phyloP scores from a whole-genome alignment of 2,329 filamentous ascomycete genomes.

The Trichoderma sp. region DNA sequence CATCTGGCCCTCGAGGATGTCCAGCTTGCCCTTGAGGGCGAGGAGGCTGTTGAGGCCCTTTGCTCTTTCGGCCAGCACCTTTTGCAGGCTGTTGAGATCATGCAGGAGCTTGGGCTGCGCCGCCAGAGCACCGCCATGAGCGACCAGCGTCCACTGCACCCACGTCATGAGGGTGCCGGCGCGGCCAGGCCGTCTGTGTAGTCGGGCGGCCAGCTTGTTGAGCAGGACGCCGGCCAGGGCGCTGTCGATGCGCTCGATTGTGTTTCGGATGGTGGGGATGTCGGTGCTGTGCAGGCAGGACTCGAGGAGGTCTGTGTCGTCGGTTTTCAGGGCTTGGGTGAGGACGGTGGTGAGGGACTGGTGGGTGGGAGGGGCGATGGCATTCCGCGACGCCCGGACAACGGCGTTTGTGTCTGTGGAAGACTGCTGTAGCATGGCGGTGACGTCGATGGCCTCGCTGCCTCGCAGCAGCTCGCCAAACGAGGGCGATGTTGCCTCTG shows the following conservation, averaged over 20 bases:
- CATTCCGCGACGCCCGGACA: slow-evolving; percentile 43
- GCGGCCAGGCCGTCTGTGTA: slow-evolving; percentile 82
- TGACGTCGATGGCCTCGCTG: slow-evolving; percentile 72
- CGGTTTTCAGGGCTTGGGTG: slow-evolving; percentile 86
- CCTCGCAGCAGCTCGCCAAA: slow-evolving; percentile 84
- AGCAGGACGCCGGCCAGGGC: slow-evolving; percentile 75
- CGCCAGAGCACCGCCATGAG: slow-evolving; percentile 87
- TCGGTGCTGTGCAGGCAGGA: slow-evolving; percentile 84
- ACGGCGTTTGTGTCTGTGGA: slow-evolving; percentile 29
- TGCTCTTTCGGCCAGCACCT: slow-evolving; percentile 82
- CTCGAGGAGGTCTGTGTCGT: slow-evolving; percentile 85
- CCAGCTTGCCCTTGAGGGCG: slow-evolving; percentile 88
- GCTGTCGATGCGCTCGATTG: slow-evolving; percentile 86
- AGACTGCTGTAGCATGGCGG: slow-evolving; percentile 51
- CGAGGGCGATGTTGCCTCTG: slow-evolving; percentile 58
- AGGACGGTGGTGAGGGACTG: slow-evolving; percentile 90
- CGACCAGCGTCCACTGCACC: slow-evolving; percentile 92
- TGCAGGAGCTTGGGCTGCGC: slow-evolving; percentile 79
- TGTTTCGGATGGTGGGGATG: slow-evolving; percentile 73
- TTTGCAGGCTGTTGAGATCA: slow-evolving; percentile 73
- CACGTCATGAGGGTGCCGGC: slow-evolving; percentile 89
- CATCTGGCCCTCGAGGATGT: slow-evolving; percentile 90
- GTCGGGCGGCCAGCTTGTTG: slow-evolving; percentile 77
- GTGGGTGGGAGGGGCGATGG: slow-evolving; percentile 62
- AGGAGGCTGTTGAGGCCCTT: slow-evolving; percentile 78